Evolutionary conservation across 345 rosid species (phyloP), one percentile per base, ranked within the genome.

Genomic region (Gossypium ekmanianum): DNA sequence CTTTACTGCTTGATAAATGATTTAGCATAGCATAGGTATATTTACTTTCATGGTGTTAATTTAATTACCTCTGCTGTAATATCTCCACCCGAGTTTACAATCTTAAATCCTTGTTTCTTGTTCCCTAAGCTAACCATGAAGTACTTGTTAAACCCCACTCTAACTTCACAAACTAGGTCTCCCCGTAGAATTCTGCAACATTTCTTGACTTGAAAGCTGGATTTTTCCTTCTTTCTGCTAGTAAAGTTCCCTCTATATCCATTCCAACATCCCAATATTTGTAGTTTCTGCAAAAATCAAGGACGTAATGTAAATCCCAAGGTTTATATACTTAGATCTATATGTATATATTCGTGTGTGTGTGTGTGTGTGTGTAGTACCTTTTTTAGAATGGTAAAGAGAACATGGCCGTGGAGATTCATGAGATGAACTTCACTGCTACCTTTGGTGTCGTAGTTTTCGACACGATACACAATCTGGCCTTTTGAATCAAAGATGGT

Each of bases 401-500:
- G 74, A 47, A 84, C 82, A 26, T 76, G 56, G 66, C 92, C 91
- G 9, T 51, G 18, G 52, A 74, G 45, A 77, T 88, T 87, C 94
- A 88, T 87, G 51, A 90, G 88, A 59, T 76, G 81, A 77, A 85
- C 92, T 81, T 88, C 84, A 29, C 75, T 62, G 61, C 81, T 79
- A 11, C 76, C 62, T 62, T 78, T 83, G 78, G 78, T 71, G 81
- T 83, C 79, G 69, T 87, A 90, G 72, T 88, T 88, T 80, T 88
- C 90, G 11, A 90, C 90, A 11, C 94, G 81, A 58, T 85, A 88
- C 68, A 84, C 81, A 55, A 90, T 76, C 57, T 73, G 77, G 10
- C 94, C 92, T 63, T 71, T 78, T 1, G 91, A 81, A 72, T 86
- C 91, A 62, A 68, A 84, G 6, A 87, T 89, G 1, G 92, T 87